These are phyloP conservation scores for Schwanniomyces vanrijiae DNA, from an alignment of 805 yeast species.

Conservation along the genomic window DNA sequence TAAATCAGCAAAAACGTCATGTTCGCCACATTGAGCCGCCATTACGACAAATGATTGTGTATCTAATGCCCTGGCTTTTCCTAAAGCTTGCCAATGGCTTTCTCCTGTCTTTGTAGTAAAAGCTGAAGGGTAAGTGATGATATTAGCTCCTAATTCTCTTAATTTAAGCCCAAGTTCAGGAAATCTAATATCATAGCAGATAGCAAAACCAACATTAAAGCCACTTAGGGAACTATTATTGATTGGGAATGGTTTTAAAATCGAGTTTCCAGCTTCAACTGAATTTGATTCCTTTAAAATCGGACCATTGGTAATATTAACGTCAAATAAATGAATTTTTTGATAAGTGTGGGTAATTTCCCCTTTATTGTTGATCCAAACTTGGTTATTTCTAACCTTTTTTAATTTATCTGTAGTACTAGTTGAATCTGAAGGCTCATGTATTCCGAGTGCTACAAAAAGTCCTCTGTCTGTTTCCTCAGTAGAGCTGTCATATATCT, in stretches of 20 bases:
- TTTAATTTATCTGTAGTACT: constrained; percentile 24
- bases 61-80: constrained; percentile 83
- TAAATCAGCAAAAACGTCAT: constrained; percentile 49
- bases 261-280: constrained; percentile 72
- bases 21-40: constrained; percentile 87
- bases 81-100: constrained; percentile 85
- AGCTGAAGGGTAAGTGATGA: constrained; percentile 85
- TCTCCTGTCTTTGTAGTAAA: constrained; percentile 90
- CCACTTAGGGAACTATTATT: constrained; percentile 5
- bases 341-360: constrained; percentile 68
- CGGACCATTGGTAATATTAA: constrained; percentile 79
- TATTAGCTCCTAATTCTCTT: constrained; percentile 68
- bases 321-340: constrained; percentile 88
- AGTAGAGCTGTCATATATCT: constrained; percentile 18
- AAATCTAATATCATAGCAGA: constrained; percentile 86
- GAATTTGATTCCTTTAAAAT: constrained; percentile 72
- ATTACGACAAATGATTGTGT: constrained; percentile 82
- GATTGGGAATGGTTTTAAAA: constrained; percentile 59
- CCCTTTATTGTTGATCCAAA: constrained; percentile 72
- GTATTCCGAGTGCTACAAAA: constrained; percentile 83
- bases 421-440: constrained; percentile 57
- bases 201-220: constrained; percentile 62
- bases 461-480: constrained; percentile 38
- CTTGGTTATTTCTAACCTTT: constrained; percentile 62
- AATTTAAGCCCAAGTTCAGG: constrained; percentile 74